A percentile compares a stretch with the other conserved stretches of the same genome.
phyloP scores from a whole-genome alignment of 305 asterid genomes.

The Withania somnifera region DNA sequence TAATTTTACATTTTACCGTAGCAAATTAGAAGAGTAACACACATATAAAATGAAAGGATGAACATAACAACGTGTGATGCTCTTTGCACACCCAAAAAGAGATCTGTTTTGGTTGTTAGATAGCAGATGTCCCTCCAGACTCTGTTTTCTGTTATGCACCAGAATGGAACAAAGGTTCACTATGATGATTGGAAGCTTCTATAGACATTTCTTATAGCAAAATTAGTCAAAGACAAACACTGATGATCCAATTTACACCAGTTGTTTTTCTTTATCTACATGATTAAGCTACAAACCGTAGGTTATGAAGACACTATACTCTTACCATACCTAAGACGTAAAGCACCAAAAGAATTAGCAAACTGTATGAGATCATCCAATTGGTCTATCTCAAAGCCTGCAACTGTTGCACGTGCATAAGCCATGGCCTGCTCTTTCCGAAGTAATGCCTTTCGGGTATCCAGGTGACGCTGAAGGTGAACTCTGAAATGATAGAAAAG shows the following conservation, averaged over 20 bases:
- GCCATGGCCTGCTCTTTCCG: slow-evolving; percentile 92
- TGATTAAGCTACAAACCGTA: background rate
- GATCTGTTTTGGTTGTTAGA: background rate
- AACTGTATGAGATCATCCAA: slow-evolving; percentile 64
- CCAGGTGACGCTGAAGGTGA: slow-evolving; percentile 60
- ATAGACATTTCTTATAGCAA: background rate
- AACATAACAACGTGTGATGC: background rate
- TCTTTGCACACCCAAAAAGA: background rate
- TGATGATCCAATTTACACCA: background rate
- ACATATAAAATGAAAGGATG: background rate
- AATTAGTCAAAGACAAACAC: background rate
- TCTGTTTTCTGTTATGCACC: background rate
- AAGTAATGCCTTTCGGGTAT: slow-evolving; percentile 65
- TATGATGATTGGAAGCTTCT: background rate
- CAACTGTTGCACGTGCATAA: slow-evolving; percentile 83
- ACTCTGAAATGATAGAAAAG: slow-evolving; percentile 19
- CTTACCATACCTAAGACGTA: slow-evolving; percentile 47
- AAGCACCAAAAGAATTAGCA: slow-evolving; percentile 72
- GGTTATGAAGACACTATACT: background rate
- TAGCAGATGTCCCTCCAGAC: background rate
- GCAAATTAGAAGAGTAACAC: background rate
- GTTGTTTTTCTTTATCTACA: background rate
- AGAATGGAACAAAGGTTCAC: background rate
- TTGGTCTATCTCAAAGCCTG: slow-evolving; percentile 64
- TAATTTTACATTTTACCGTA: background rate